A percentile compares a stretch with the other conserved stretches of the same genome.
phyloP scores from a whole-genome alignment of 306 rosid genomes.

The Argentina anserina region DNA sequence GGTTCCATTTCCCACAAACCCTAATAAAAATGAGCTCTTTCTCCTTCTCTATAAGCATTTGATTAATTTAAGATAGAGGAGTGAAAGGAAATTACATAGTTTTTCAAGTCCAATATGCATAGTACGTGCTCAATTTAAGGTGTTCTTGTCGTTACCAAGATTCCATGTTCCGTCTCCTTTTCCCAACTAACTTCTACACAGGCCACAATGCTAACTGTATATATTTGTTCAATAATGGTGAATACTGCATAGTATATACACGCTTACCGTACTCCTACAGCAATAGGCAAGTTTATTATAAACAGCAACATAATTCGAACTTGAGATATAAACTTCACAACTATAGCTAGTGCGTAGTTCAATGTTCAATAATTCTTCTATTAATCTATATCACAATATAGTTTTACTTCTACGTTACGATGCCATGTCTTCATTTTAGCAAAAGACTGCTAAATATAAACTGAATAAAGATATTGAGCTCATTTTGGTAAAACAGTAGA shows the following conservation, averaged over 20 bases:
- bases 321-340: background rate
- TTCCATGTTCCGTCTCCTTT: conserved; percentile 49
- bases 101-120: conserved; percentile 25
- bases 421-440: too few species aligned
- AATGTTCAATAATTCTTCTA: background rate
- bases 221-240: background rate
- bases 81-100: background rate
- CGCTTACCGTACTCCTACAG: background rate
- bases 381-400: too few species aligned
- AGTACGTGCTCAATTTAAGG: conserved; percentile 28
- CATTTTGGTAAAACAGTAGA: too few species aligned
- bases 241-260: background rate
- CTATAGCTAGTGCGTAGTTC: too few species aligned
- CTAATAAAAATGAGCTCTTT: background rate
- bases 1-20: conserved; percentile 18
- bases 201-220: background rate
- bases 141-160: conserved; percentile 52
- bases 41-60: background rate
- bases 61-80: background rate
- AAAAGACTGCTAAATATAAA: too few species aligned
- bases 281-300: background rate
- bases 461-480: too few species aligned
- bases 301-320: background rate
- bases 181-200: background rate
- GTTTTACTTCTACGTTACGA: too few species aligned